Evolutionary conservation across 2,329 filamentous ascomycete species (phyloP), one percentile per base, ranked within the genome.

Genomic region (Aspergillus quadrilineatus): DNA sequence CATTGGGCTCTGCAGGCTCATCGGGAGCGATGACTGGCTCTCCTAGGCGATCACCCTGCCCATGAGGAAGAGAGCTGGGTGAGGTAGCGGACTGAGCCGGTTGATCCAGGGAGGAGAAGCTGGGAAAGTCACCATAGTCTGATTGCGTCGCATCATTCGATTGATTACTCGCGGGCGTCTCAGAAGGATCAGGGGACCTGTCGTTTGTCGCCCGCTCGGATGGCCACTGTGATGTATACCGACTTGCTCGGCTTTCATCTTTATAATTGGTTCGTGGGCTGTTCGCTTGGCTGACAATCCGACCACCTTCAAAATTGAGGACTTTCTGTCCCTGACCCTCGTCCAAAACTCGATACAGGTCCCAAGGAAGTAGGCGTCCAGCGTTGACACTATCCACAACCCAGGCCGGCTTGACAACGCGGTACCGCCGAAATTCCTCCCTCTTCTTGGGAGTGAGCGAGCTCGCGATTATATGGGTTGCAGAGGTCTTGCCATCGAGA

Each of bases 351-450:
- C 90, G 85, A 69, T 94, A 99, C 10, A 86, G 80, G 58, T 89
- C 82, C 94, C 95, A 99, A 0, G 93, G 88, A 29, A 97, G 78
- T 44, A 97, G 75, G 66, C 84, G 89, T 5, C 91, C 91, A 6
- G 90, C 89, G 56, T 85, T 80, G 45, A 97, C 85, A 59, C 92
- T 97, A 65, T 99, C 93, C 12, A 91, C 87, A 3, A 99, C 84
- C 94, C 94, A 99, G 17, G 90, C 87, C 0, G 94, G 94, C 73
- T 94, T 96, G 50, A 97, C 94, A 37, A 99, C 90, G 45, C 93
- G 86, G 73, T 97, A 97, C 62, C 85, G 86, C 53, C 81, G 83
- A 68, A 96, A 97, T 62, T 99, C 94, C 53, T 93, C 85, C 29
- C 86, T 86, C 74, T 99, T 99, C 77, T 97, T 97, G 0, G 91